Evolutionary conservation across 768 basidiomycete species (phyloP).

Genomic region (Macrolepiota albuminosa): DNA sequence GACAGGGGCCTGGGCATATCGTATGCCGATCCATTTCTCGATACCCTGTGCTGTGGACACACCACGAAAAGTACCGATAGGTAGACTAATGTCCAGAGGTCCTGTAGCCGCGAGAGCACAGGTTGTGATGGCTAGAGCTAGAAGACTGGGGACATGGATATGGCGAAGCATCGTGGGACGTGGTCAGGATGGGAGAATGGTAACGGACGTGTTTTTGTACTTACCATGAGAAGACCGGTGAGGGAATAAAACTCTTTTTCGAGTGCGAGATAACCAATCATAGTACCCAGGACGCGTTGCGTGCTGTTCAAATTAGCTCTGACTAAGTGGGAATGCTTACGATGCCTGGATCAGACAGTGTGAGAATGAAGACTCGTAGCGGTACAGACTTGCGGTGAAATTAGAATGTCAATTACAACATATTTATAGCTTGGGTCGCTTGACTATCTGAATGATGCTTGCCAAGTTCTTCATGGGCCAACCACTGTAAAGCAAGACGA

Average conservation of each 20-base stretch:
- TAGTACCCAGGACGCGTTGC: neutral
- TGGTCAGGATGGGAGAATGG: neutral
- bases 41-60: constrained; percentile 31
- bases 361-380: neutral
- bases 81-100: constrained; percentile 34
- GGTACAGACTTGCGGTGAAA: neutral
- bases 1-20: constrained; percentile 52
- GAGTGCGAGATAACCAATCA: neutral
- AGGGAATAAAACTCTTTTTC: neutral
- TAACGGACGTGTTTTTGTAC: neutral
- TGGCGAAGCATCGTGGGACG: neutral
- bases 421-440: neutral
- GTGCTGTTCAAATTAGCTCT: neutral
- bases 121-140: neutral
- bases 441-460: neutral
- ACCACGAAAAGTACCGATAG: constrained; percentile 45
- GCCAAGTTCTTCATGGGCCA: too few species aligned
- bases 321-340: neutral
- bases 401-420: neutral
- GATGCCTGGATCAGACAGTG: neutral
- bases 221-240: neutral
- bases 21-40: constrained; percentile 17
- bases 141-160: neutral
- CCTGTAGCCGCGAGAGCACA: neutral
- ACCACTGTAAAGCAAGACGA: too few species aligned